Evolutionary conservation across 148 eudicot species (phyloP), one percentile per base, ranked within the genome.

Genomic region (Vaccinium darrowii): DNA sequence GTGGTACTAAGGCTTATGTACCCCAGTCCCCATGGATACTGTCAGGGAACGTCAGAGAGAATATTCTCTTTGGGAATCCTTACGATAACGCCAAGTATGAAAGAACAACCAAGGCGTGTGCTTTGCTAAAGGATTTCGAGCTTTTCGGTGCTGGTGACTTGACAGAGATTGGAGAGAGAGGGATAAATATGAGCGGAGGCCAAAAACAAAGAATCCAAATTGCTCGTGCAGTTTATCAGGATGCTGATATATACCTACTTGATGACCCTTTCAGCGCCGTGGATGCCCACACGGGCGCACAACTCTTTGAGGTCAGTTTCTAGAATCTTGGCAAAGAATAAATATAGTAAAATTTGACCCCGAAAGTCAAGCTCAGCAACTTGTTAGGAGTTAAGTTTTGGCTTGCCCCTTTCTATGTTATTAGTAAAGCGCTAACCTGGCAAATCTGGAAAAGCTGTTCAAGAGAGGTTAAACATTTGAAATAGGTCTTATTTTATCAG

Each of bases 251-350:
- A 60, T 97, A 97, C 89, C 89, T 97, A 85, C 96, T 97, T 23
- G 99, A 97, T 87, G 99, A 97, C 63, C 98, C 99, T 79, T 97
- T 97, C 85, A 97, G 99, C 84, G 99, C 99, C 2, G 98, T 97
- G 62, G 99, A 97, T 86, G 99, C 99, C 72, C 99, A 95, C 79
- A 97, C 99, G 6, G 98, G 99, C 84, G 88, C 93, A 79, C 95
- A 97, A 81, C 95, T 97, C 76, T 95, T 97, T 90, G 90, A 97
- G 96, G 99, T 94, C 69, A 84, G 89, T 63, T 63, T 69, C 16
- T 65, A 82, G 63, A 71, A 56, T 79, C 49, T 21, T 69, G 39
- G 39, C 2, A 36, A 36, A 36, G 39, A 36, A 36, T 36, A 36
- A 36, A 36, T 36, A 36, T 36, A 36, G 39, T 36, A 36, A 36